Base-by-base conservation (phyloP, 2,329 filamentous ascomycete species). In the Monosporascus sp. region DNA sequence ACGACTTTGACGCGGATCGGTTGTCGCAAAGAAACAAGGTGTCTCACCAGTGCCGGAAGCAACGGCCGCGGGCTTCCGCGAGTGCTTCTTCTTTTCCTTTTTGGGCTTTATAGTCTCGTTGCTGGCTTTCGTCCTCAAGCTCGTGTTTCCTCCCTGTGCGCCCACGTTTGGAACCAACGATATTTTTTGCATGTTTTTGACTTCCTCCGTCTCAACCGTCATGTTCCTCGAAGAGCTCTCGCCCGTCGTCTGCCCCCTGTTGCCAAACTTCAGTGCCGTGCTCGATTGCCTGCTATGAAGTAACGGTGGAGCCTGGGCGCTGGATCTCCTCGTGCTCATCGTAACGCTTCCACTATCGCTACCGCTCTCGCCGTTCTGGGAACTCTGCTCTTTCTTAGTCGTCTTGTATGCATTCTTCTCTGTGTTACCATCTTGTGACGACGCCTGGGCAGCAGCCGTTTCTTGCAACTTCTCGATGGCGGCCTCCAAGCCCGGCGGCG, bases 121-220 rank as follows among this genome's bases (percentile, higher is more conserved):
- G 70, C 93, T 97, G 7, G 88, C 85, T 69, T 96, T 96, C 53
- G 90, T 81, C 62, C 90, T 87, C 45, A 99, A 75, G 58, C 88
- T 95, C 44, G 88, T 85, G 62, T 78, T 84, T 27, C 75, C 71
- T 44, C 88, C 85, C 53, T 83, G 82, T 18, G 81, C 78, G 20
- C 84, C 84, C n/a, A 79, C 78, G 38, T 82, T 82, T 37, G 78
- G 73, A 6, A 87, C 85, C 27, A 96, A 77, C 9, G 87, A 84
- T 27, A 92, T 82, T 65, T 96, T 92, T 11, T 92, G 90, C 51
- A 97, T 88, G 3, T 92, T 96, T 44, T 84, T 88, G 38, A 99
- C 94, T 1, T 92, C 96, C 71, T 99, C 94, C 0, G 94, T 97
- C 74, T 99, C 94, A 15, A 97, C 93, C 9, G 90, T 97, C 91